These are phyloP conservation scores for Begonia fuchsioides DNA, from an alignment of 306 rosid genomes.

Conservation along the genomic window DNA sequence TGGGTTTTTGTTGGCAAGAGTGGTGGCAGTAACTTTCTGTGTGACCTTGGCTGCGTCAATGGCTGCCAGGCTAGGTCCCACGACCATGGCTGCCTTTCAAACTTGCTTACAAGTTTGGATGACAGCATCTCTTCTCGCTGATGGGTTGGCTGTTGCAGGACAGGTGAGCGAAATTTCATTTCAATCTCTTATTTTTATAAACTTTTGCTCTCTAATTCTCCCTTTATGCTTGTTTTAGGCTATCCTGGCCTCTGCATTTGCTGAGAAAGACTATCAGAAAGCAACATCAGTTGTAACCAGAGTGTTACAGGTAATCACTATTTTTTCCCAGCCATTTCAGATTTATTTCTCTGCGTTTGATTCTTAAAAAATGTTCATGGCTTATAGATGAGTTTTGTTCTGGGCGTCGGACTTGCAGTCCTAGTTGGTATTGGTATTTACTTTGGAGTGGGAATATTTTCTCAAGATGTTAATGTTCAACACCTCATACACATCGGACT, in stretches of 20 bases:
- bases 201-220: background rate
- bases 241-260: conserved; percentile 1
- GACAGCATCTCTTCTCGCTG: conserved; percentile 66
- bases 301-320: background rate
- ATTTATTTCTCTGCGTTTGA: too few species aligned
- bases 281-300: background rate
- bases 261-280: background rate
- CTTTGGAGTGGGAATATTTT: background rate
- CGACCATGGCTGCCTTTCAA: conserved; percentile 71
- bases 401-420: background rate
- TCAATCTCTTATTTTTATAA: background rate
- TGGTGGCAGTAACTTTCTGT: conserved; percentile 60
- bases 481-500: background rate
- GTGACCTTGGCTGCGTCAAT: conserved; percentile 66
- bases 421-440: background rate
- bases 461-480: background rate
- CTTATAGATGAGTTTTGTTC: conserved; percentile 1
- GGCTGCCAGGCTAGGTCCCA: conserved; percentile 59
- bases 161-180: conserved; percentile 31
- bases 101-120: conserved; percentile 63
- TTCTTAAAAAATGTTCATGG: background rate
- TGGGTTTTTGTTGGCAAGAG: conserved; percentile 43
- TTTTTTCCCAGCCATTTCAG: too few species aligned
- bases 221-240: background rate
- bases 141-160: conserved; percentile 71